Base-by-base conservation (phyloP, 2,329 filamentous ascomycete species). In the Stylonectria norvegica region DNA sequence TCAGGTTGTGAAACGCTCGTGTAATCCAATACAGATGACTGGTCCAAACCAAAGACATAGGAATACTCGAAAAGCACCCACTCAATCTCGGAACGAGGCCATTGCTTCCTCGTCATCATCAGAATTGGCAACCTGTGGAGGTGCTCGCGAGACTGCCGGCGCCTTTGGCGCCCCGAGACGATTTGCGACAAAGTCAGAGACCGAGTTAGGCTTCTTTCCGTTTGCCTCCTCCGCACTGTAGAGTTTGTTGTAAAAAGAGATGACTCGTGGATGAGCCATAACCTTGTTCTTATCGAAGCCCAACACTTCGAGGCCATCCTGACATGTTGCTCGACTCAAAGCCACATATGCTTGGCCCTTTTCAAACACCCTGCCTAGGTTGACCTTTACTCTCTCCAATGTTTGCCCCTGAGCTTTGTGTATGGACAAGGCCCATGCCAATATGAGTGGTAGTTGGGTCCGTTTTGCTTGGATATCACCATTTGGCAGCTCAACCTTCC, bases 331-430 rank as follows among this genome's bases (percentile, higher is more conserved):
- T 65, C 93, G 86, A 71, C 88, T 95, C 11, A 98, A 79, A 36
- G 93, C 93, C 36, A 98, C 93, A 59, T 98, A 98, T 5, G 93
- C 93, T 64, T 98, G 93, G 0, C 93, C 93, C 64, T 95, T 96
- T 62, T 98, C 93, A 56, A 98, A 98, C 1, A 95, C 87, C 47
- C 81, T 85, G 20, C 89, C 86, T 1, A 98, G 73, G 60, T 98
- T 89, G 18, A 98, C 93, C 59, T 95, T 95, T 44, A 98, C 93
- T 36, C 91, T 78, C 58, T 95, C 89, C 18, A 96, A 70, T 1
- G 91, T 97, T 63, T 97, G 91, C 2, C 91, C 91, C 62, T 97
- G 91, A 1, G 93, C 93, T 67, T 98, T 98, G 71, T 98, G 93
- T 44, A 98, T 98, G 1, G 89, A 95, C 15, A 98, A 69, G 2